Evolutionary conservation across 768 basidiomycete species (phyloP).

Genomic region (Chlorophyllum brunneum): DNA sequence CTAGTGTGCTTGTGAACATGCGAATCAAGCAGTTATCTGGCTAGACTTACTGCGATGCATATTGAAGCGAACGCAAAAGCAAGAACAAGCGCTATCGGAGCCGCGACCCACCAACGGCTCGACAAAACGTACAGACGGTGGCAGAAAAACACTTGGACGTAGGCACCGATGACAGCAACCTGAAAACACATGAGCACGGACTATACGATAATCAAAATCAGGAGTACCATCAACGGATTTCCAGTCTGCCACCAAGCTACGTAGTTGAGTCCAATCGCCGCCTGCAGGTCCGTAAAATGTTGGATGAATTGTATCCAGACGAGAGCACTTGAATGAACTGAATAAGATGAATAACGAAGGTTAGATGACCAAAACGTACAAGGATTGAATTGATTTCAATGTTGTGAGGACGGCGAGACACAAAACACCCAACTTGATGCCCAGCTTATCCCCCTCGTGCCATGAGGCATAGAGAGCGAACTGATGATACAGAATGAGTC

Average conservation of each 20-base stretch:
- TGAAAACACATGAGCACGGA: too few species aligned
- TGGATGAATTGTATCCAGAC: slow-evolving; percentile 27
- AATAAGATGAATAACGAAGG: not conserved
- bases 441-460: slow-evolving; percentile 20
- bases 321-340: slow-evolving; percentile 20
- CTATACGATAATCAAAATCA: too few species aligned
- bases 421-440: slow-evolving; percentile 20
- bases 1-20: slow-evolving; percentile 17
- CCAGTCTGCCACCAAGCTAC: slow-evolving; percentile 31
- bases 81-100: slow-evolving; percentile 20
- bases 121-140: slow-evolving; percentile 28
- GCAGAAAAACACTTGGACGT: slow-evolving; percentile 30
- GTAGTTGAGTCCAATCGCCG: slow-evolving; percentile 26
- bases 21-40: not conserved
- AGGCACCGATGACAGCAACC: slow-evolving; percentile 28
- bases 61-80: slow-evolving; percentile 25
- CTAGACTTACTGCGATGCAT: slow-evolving; percentile 21
- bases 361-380: slow-evolving; percentile 19
- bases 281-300: slow-evolving; percentile 24
- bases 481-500: too few species aligned
- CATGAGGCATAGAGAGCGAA: slow-evolving; percentile 24
- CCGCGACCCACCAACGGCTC: slow-evolving; percentile 19
- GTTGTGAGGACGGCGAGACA: slow-evolving; percentile 24
- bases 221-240: slow-evolving; percentile 25
- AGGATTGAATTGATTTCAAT: slow-evolving; percentile 27